Evolutionary conservation across 2,329 filamentous ascomycete genomes (phyloP), one percentile per base, ranked within the genome.

Genomic region (Colletotrichum sp.): DNA sequence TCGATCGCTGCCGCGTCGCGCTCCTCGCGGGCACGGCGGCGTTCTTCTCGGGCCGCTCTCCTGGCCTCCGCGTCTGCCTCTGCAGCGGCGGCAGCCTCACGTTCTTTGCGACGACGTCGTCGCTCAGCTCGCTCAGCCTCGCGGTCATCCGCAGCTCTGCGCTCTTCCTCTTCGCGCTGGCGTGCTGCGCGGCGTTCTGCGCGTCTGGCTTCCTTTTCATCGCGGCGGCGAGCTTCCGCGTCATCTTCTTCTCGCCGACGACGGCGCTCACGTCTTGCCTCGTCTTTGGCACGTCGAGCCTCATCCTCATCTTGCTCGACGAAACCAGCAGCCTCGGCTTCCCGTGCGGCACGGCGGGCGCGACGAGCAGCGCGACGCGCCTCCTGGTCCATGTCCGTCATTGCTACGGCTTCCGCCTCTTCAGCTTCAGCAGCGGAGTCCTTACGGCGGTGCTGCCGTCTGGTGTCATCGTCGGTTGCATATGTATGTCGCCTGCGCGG

Each of bases 331-430:
- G 84, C 77, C 24, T 86, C 85, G 9, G 79, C 79, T 72, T 83
- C 83, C 15, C 84, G 86, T 72, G 92, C 90, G 3, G 89, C 88
- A 18, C 89, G 89, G 67, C 87, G 89, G 2, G 91, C 89, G 72
- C 89, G 90, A n/a, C 93, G 91, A 72, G 92, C 92, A 34, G 91
- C 91, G 60, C 89, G 89, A 64, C 92, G 90, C 26, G 90, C 91
- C 81, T 94, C 93, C 30, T 88, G 86, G 15, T 93, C 91, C 34
- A 88, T 86, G 18, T 92, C 91, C 5, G 89, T 86, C 73, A 87
- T 85, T 8, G 85, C 82, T 12, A 82, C 84, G 24, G 60, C 59
- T 32, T 89, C 89, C 16, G 83, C 88, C 52, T 91, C 90, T 55
- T 83, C 85, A 73, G 88, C 89, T 9, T 84, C 86, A 52, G 90